Evolutionary conservation across 2,329 filamentous ascomycete genomes (phyloP), one percentile per base, ranked within the genome.

Genomic region (Colletotrichum chrysophilum): DNA sequence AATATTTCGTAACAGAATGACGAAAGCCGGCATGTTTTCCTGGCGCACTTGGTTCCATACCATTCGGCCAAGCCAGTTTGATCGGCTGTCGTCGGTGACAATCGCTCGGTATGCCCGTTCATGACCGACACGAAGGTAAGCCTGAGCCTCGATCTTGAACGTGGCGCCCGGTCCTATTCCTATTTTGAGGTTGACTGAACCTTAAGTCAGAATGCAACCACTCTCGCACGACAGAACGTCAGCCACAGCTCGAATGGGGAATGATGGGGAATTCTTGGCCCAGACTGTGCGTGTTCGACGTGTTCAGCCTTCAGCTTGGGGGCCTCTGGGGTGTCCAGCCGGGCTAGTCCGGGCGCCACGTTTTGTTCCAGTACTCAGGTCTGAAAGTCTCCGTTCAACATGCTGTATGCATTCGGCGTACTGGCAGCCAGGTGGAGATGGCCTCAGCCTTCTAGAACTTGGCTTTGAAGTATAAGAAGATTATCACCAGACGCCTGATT

Each of bases 381-480:
- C 21, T 61, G 69, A 73, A 75, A 73, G 64, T 68, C 64, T 73
- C 73, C 70, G 64, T 36, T 14, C 24, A 32, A 38, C 24, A 21
- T 56, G 26, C 26, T 73, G 70, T 16, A 73, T 64, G 73, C 70
- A 14, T 62, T 62, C 64, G 56, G 62, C n/a, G 30, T 18, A 32
- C 13, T 9, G 38, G 56, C n/a, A 38, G 30, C 24, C 16, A 24
- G 16, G 58, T 26, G 61, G 38, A 7, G 5, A 38, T 72, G 55
- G 12, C 26, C 52, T 69, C 66, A 61, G 38, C 26, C 52, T 34
- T 26, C 24, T 16, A 4, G 36, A 21, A 10, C 14, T 13, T 6
- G 10, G 24, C 7, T 58, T 2, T 6, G 32, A 30, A 60, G 70
- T 76, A 76, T 76, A 76, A 76, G 74, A 76, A 68, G 64, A 75